Conservation (phyloP, 805 yeast genomes). For the Cyberlindnera nakhonratchasimensis region DNA sequence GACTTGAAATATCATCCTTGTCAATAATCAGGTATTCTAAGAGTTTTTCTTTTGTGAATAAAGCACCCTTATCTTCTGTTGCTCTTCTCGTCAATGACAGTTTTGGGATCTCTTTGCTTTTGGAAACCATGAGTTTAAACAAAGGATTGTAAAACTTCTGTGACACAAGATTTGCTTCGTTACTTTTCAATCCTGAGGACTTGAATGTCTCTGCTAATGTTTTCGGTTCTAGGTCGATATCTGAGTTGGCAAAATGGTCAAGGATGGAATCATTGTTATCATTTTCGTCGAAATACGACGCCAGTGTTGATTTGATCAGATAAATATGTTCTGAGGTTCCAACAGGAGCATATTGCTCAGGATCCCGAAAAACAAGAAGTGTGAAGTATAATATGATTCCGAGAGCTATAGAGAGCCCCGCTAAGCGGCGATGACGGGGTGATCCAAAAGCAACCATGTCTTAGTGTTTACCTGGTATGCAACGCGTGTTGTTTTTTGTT, state of each 20-base stretch:
- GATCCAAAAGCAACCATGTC: slow-evolving; percentile 10
- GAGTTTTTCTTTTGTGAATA: slow-evolving; percentile 37
- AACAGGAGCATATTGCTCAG: slow-evolving; percentile 10
- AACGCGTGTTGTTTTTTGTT: neutral
- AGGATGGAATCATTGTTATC: slow-evolving; percentile 12
- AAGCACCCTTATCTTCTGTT: slow-evolving; percentile 46
- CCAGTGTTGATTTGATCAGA: neutral
- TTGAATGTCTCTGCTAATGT: neutral
- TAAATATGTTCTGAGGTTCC: slow-evolving; percentile 8
- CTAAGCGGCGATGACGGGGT: slow-evolving; percentile 10
- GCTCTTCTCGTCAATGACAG: slow-evolving; percentile 25
- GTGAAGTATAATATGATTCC: slow-evolving; percentile 10
- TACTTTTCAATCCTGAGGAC: neutral
- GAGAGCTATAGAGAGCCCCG: slow-evolving; percentile 1
- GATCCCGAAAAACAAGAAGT: slow-evolving; percentile 7
- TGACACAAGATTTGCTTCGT: slow-evolving; percentile 4
- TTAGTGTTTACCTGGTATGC: neutral
- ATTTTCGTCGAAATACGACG: slow-evolving; percentile 10
- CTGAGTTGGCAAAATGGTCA: slow-evolving; percentile 9
- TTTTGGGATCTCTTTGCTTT: slow-evolving; percentile 17
- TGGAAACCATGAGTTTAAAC: slow-evolving; percentile 12
- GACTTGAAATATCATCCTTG: slow-evolving; percentile 33
- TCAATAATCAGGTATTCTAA: slow-evolving; percentile 22
- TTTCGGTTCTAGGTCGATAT: slow-evolving; percentile 3
- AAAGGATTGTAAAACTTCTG: slow-evolving; percentile 19